A percentile compares a stretch with the other conserved stretches of the same genome.
Evolutionary conservation across 441 rosid genomes (phyloP).

Genomic region (Lepidium campestre): DNA sequence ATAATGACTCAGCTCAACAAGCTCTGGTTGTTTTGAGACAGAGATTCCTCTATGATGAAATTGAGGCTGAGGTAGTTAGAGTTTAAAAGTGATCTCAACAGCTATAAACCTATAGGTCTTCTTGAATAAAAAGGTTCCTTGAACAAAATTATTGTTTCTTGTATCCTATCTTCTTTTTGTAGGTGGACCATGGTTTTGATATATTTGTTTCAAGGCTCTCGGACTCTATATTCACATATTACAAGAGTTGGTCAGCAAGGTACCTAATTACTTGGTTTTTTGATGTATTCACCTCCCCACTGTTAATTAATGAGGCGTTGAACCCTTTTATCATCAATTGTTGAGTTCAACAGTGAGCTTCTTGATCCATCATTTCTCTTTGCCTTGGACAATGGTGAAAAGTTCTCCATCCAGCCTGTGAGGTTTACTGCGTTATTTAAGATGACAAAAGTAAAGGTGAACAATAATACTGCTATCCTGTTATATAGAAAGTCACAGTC

Average conservation of each 20-base stretch:
- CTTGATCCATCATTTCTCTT: conserved; percentile 98
- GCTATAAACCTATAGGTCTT: neutral
- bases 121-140: neutral
- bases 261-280: conserved; percentile 27
- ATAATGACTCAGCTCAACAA: conserved; percentile 99
- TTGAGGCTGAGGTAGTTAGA: conserved; percentile 90
- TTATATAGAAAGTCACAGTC: neutral
- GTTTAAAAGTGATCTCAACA: conserved; percentile 4
- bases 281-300: conserved; percentile 1
- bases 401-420: conserved; percentile 85
- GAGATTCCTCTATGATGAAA: conserved; percentile 98
- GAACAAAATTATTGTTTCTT: conserved; percentile 1
- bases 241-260: conserved; percentile 99
- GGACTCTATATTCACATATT: conserved; percentile 84
- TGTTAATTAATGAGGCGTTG: conserved; percentile 17
- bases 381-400: conserved; percentile 93
- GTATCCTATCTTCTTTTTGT: conserved; percentile 22
- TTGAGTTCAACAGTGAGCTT: conserved; percentile 58
- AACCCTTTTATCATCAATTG: conserved; percentile 22
- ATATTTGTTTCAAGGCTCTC: conserved; percentile 82
- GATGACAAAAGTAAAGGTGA: conserved; percentile 97
- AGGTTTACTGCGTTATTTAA: conserved; percentile 78
- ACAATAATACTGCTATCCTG: neutral
- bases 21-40: conserved; percentile 88
- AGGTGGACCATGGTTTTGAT: conserved; percentile 99